phyloP scores from a whole-genome alignment of 2,329 filamentous ascomycete species.

The Blastomyces percursus region DNA sequence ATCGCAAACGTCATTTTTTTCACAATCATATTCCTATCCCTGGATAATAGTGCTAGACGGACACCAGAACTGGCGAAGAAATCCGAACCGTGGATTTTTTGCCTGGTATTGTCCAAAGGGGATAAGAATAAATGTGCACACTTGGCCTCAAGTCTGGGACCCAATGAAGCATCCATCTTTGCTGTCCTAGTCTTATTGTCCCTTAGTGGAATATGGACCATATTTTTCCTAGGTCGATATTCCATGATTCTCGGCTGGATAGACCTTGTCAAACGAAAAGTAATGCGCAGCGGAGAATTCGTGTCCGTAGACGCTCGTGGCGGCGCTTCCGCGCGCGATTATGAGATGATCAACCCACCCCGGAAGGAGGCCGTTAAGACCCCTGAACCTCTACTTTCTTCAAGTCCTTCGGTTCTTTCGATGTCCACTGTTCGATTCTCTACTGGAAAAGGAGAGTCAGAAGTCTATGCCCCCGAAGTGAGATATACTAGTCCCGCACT shows the following conservation, averaged over 20 bases:
- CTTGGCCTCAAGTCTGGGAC: constrained; percentile 50
- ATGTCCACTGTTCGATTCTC: constrained; percentile 15
- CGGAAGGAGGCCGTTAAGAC: constrained; percentile 20
- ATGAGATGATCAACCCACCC: constrained; percentile 59
- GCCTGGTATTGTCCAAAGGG: constrained; percentile 49
- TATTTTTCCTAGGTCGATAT: constrained; percentile 68
- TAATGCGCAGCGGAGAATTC: constrained; percentile 58
- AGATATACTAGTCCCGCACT: constrained; percentile 38
- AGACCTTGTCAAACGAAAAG: constrained; percentile 47
- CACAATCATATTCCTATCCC: constrained; percentile 76
- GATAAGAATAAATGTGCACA: constrained; percentile 57
- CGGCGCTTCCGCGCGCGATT: constrained; percentile 56
- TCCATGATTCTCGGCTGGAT: constrained; percentile 81
- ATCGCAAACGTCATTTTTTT: constrained; percentile 90
- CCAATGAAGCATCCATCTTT: constrained; percentile 65
- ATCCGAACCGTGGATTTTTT: constrained; percentile 57
- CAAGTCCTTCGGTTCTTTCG: constrained; percentile 19
- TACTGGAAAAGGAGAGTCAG: constrained; percentile 18
- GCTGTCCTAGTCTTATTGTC: constrained; percentile 74
- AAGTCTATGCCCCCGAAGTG: constrained; percentile 34
- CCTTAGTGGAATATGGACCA: constrained; percentile 75
- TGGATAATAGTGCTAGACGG: constrained; percentile 59
- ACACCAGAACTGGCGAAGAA: constrained; percentile 46
- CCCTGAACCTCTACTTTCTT: constrained; percentile 25
- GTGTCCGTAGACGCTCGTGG: constrained; percentile 72